These are phyloP conservation scores for Phytophthora chlamydospora DNA, from an alignment of 352 stramenopile species.

Conservation along the genomic window DNA sequence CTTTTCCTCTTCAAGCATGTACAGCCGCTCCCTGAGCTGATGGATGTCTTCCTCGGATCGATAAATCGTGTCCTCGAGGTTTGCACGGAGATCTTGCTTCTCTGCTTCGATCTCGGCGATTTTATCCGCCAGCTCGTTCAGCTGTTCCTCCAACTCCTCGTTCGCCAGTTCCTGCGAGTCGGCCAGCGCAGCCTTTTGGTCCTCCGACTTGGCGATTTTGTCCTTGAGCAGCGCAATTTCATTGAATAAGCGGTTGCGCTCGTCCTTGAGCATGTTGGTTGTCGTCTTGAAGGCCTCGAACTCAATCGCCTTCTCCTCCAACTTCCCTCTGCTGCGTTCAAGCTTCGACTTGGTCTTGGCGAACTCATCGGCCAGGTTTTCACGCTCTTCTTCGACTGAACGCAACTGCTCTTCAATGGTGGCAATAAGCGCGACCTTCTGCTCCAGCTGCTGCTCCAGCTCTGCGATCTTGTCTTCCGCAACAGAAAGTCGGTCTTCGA, in stretches of 20 bases:
- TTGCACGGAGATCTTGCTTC: conserved; percentile 50
- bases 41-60: conserved; percentile 59
- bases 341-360: conserved; percentile 54
- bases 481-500: conserved; percentile 54
- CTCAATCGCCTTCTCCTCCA: conserved; percentile 74
- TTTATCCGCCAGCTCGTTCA: conserved; percentile 61
- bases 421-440: conserved; percentile 57
- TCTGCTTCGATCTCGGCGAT: conserved; percentile 64
- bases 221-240: conserved; percentile 65
- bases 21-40: conserved; percentile 48
- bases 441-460: conserved; percentile 58
- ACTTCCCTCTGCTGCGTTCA: conserved; percentile 45
- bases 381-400: conserved; percentile 49
- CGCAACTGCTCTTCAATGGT: conserved; percentile 61
- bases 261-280: conserved; percentile 66
- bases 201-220: conserved; percentile 48
- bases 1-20: conserved; percentile 57
- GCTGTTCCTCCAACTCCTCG: conserved; percentile 60
- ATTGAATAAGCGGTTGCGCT: conserved; percentile 55
- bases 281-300: conserved; percentile 66
- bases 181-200: conserved; percentile 50
- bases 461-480: conserved; percentile 57
- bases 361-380: conserved; percentile 53
- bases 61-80: conserved; percentile 42
- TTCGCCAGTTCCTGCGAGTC: conserved; percentile 55